Evolutionary conservation across 768 basidiomycete species (phyloP), one percentile per base, ranked within the genome.

Genomic region (Termitomyces sp.): DNA sequence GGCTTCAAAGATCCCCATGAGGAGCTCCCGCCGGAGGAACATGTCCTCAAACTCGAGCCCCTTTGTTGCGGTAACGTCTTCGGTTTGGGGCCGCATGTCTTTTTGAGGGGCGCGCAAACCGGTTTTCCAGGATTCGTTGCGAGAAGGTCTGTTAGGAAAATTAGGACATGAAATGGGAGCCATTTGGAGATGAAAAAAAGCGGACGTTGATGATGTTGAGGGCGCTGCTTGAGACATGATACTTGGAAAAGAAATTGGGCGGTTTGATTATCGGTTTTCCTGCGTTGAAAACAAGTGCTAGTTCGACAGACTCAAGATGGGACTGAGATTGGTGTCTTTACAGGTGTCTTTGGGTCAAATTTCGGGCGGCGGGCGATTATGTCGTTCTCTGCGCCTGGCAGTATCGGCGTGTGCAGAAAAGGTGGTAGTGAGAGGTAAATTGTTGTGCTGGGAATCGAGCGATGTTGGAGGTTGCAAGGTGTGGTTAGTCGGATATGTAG

Each of bases 1-100:
- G 62, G 95, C 97, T 74, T 98, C 94, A 65, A 95, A 99, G 70
- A 98, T 97, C 65, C 96, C 96, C 96, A 99, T 98, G 70, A 99
- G 84, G 58, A 99, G 85, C 74, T 98, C 96, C 62, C 96, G 84
- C 54, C 88, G 84, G 66, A 96, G 80, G 71, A 75, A 83, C 85
- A 94, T 90, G 68, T 95, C 93, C 74, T 99, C 97, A 61, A 97
- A 99, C 68, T 98, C 94, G 64, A 85, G 78, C 58, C 96, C 96
- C 72, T 93, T 90, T 26, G 93, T 96, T 3, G 86, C 87, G 26
- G 88, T 90, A 55, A 99, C 96, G 76, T 99, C 96, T 74, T 95
- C 93, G 30, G 96, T 99, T 70, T 98, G 96, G 7, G 96, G 96
- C 53, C 96, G 85, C 57, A 77, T 63, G 74, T 99, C 95, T 82